phyloP scores from a whole-genome alignment of 768 basidiomycete genomes.

The Hericium rajendrae region DNA sequence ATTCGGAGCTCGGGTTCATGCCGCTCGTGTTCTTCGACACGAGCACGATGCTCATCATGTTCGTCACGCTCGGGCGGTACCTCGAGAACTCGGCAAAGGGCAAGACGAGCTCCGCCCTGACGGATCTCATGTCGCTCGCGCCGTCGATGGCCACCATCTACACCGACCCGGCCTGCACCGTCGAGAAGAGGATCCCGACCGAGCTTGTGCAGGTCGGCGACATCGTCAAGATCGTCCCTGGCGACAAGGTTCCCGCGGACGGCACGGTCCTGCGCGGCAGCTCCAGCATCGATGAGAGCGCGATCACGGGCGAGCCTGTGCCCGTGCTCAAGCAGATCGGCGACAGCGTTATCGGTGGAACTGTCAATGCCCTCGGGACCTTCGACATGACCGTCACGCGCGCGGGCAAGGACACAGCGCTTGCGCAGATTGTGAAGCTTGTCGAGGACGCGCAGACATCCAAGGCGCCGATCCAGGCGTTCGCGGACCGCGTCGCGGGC shows the following conservation, averaged over 20 bases:
- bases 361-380: constrained; percentile 93
- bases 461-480: constrained; percentile 96
- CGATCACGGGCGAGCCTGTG: constrained; percentile 90
- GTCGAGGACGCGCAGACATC: constrained; percentile 98
- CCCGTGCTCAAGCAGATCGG: constrained; percentile 80
- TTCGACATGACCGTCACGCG: constrained; percentile 94
- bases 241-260: constrained; percentile 76
- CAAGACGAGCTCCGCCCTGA: too few relatives aligned
- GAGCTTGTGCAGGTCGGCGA: too few relatives aligned
- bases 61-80: too few relatives aligned
- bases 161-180: too few relatives aligned
- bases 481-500: constrained; percentile 90
- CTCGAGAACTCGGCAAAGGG: too few relatives aligned
- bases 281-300: constrained; percentile 90
- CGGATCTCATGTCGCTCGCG: too few relatives aligned
- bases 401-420: constrained; percentile 91
- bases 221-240: too few relatives aligned
- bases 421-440: constrained; percentile 91
- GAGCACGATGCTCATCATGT: too few relatives aligned
- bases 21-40: too few relatives aligned
- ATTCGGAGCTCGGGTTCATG: too few relatives aligned
- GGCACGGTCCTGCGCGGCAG: constrained; percentile 82
- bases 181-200: too few relatives aligned
- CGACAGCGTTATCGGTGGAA: constrained; percentile 89
- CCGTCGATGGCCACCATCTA: too few relatives aligned